Evolutionary conservation across 306 rosid genomes (phyloP), one percentile per base, ranked within the genome.

Genomic region (Nissolia schottii): DNA sequence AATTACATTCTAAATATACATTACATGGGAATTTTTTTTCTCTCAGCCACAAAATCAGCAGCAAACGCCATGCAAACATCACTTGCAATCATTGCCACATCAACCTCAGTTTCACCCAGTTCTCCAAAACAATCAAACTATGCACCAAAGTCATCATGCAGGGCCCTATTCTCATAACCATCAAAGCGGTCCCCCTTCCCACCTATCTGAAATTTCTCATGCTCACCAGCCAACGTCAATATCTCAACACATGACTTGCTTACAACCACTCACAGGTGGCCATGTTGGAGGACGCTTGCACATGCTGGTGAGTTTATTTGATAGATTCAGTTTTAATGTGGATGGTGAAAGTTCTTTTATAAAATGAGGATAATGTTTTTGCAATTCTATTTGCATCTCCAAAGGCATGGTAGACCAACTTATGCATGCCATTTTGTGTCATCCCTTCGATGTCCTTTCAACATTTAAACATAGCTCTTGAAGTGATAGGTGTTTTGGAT

Each of bases 261-360:
- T 91, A 61, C 98, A 89, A 67, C 86, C 90, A 31, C 84, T 88
- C 43, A 25, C 94, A 3, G 89, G 87, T 61, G 81, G 81, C 62
- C 90, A 90, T 66, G 87, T 87, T 70, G 98, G 96, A 56, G 96
- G 96, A 41, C 95, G 95, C 77, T 32, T 90, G 87, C 96, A 91
- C 71, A 89, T 91, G 66, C 58, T 91, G 95, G 98, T 94, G 80
- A 83, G 93, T 69, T 54, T 53, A 58, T 23, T 65, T n/a, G 24
- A 51, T 50, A 43, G 27, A 55, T 75, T 53, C 32, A 65, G 45
- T 31, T 53, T 29, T 13, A 2, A 50, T 63, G 40, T 46, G 20
- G 43, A 27, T 62, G 11, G 41, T 78, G 57, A 20, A 76, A 15
- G 41, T 38, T 72, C 4, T 31, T 43, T 37, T 50, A 67, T 57